Base-by-base conservation (phyloP, 1,284 basidiomycete species). In the Blastosporella zonata region DNA sequence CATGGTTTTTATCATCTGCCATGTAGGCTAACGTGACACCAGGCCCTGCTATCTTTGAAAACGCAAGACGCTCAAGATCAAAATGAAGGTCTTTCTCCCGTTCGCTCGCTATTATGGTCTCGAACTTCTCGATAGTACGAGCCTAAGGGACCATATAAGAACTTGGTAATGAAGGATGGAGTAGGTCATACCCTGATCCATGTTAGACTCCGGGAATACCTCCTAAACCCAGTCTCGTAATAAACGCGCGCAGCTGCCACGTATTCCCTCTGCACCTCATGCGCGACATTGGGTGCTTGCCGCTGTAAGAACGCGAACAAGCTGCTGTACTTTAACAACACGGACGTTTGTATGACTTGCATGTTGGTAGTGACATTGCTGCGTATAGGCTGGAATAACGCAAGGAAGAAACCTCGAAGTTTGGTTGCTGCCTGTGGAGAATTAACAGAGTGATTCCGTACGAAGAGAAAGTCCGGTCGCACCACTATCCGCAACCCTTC, bases 201-300 rank as follows among this genome's bases (percentile, higher is more conserved):
- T 20, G 83, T 80, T 38, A 98, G 71, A 58, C 85, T 87, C 25
- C 97, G 76, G 22, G 86, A 79, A 64, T 99, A 99, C 41, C 97
- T 74, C 50, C 97, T 74, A 63, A 99, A 95, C 0, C 89, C 93
- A 13, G 97, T 98, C 68, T 99, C 97, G 55, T 94, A 98, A 65
- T 97, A 99, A 15, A 92, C 80, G 17, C 94, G 80, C 3, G 91
- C 89, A 9, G 90, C 84, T 37, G 80, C 81, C 25, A 90, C 73
- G 63, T 99, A 99, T 3, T 90, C 87, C 40, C 92, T 77, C 66
- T 96, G 93, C 17, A 99, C 75, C 66, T 98, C 96, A 52, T 81
- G 81, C 1, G 96, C 94, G 21, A 95, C 88, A 28, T 78, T 75
- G 2, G 87, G 78, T 12, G 87, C 87, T 56, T 95, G 91, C 6